Base-by-base conservation (phyloP, 1,284 basidiomycete genomes). In the Ceratorhiza oryzae-sativae region DNA sequence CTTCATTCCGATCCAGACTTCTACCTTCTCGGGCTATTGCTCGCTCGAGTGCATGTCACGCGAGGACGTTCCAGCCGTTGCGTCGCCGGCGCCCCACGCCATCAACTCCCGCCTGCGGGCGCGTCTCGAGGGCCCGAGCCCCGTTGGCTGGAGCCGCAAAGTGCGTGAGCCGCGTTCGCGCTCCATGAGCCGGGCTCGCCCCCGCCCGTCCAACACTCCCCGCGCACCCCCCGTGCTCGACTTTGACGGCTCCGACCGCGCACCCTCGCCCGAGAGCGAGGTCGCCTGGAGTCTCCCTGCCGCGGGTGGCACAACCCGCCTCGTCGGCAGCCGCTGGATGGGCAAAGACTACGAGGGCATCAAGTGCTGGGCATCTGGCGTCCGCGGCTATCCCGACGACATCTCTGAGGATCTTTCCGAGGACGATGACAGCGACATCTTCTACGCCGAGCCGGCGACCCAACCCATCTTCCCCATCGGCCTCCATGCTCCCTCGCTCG, bases 261-360 rank as follows among this genome's bases (percentile, higher is more conserved):
- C 65, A 15, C 51, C 65, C 9, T 56, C 65, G 34, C 65, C 65
- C 34, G 65, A 70, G 39, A 70, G 65, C 42, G 65, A 70, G 32
- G 65, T 70, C 41, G 65, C 65, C 34, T 70, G 65, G 65, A 70
- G 65, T 46, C 53, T 70, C 1, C 65, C 65, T 9, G 63, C 63
- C 39, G 65, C 65, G 1, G 65, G 51, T 8, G 63, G 63, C 5
- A 53, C 65, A 23, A 70, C 51, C 20, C 65, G 65, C 32, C 41
- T 70, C 30, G 65, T 70, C 25, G 65, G 65, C 65, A 70, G 65
- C 39, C 51, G 53, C 36, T 70, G 65, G 65, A 70, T 70, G 65
- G 65, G 65, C 53, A 70, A 70, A 41, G 65, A 70, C 65, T 70
- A 70, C 18, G 65, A 70, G 41, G 65, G 65, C 53, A 70, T 70